These are phyloP conservation scores for Yamadazyma pseudoaaseri DNA, from an alignment of 1,139 yeast genomes.

Conservation along the genomic window DNA sequence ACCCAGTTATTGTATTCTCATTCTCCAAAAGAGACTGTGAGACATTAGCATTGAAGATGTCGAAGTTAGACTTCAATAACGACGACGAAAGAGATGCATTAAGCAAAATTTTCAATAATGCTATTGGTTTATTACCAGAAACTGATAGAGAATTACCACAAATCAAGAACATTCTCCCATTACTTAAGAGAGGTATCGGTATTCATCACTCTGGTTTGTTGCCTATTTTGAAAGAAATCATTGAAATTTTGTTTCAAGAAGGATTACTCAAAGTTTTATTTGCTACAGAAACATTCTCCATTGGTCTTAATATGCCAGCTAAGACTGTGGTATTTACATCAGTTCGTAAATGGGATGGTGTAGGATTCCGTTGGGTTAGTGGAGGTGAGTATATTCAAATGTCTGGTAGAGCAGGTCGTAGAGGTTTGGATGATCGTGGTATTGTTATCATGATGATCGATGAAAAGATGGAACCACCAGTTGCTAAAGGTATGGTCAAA, in stretches of 20 bases:
- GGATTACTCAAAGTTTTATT: slow-evolving; percentile 91
- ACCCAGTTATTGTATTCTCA: slow-evolving; percentile 97
- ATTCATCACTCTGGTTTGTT: slow-evolving; percentile 96
- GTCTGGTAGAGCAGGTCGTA: slow-evolving; percentile 99
- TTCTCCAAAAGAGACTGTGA: slow-evolving; percentile 97
- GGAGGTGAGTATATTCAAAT: slow-evolving; percentile 99
- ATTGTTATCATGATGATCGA: slow-evolving; percentile 99
- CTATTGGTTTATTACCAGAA: slow-evolving; percentile 83
- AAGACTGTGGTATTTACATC: slow-evolving; percentile 97
- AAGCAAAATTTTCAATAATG: slow-evolving; percentile 84
- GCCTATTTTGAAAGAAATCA: slow-evolving; percentile 94
- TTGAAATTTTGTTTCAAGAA: slow-evolving; percentile 95
- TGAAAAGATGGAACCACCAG: slow-evolving; percentile 98
- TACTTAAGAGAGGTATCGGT: slow-evolving; percentile 93
- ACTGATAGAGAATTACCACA: slow-evolving; percentile 92
- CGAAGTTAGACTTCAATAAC: slow-evolving; percentile 87
- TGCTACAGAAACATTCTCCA: slow-evolving; percentile 98
- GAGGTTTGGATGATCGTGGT: slow-evolving; percentile 99
- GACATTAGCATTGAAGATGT: slow-evolving; percentile 88
- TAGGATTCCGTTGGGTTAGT: slow-evolving; percentile 95
- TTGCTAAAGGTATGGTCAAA: slow-evolving; percentile 98
- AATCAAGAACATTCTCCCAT: slow-evolving; percentile 84
- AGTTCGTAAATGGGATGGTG: slow-evolving; percentile 98
- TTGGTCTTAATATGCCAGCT: slow-evolving; percentile 98
- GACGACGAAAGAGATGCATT: slow-evolving; percentile 91